Conservation (phyloP, 371 early-diverging fungal species). For the Apophysomyces trapeziformis region DNA sequence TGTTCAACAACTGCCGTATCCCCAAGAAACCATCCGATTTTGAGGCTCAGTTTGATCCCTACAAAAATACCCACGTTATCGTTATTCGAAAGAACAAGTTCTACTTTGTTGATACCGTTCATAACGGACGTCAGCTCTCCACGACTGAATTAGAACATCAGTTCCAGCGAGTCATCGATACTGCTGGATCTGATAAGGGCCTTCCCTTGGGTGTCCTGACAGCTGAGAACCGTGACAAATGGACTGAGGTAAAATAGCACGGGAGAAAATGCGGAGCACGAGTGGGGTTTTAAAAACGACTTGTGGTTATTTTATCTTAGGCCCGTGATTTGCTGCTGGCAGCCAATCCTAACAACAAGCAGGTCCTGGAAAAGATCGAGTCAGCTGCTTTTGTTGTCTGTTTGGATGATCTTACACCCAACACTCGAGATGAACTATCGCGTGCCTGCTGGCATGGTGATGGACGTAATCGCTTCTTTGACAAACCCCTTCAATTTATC, state of each 20-base stretch:
- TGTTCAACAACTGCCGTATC: conserved; percentile 96
- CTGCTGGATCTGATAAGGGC: conserved; percentile 74
- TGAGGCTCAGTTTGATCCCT: conserved; percentile 76
- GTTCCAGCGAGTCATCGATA: conserved; percentile 73
- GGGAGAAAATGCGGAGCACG: background rate
- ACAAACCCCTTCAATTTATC: conserved; percentile 93
- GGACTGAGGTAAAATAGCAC: conserved; percentile 78
- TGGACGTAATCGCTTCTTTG: conserved; percentile 93
- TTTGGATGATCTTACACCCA: conserved; percentile 84
- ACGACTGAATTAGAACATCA: conserved; percentile 85
- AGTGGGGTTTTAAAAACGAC: conserved; percentile 8
- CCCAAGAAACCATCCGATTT: conserved; percentile 86
- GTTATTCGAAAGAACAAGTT: conserved; percentile 93
- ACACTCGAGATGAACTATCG: conserved; percentile 81
- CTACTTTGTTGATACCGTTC: conserved; percentile 74
- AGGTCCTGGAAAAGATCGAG: conserved; percentile 81
- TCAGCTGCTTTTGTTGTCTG: conserved; percentile 84
- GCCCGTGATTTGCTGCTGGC: conserved; percentile 67
- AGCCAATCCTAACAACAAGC: conserved; percentile 70
- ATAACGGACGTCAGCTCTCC: conserved; percentile 79
- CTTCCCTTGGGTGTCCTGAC: conserved; percentile 88
- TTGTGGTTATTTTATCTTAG: conserved; percentile 20
- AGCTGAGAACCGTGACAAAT: conserved; percentile 89
- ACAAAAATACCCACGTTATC: conserved; percentile 79
- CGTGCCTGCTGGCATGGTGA: conserved; percentile 92